Conservation (phyloP, 2,329 filamentous ascomycete species). For the Chlorencoelia australis region DNA sequence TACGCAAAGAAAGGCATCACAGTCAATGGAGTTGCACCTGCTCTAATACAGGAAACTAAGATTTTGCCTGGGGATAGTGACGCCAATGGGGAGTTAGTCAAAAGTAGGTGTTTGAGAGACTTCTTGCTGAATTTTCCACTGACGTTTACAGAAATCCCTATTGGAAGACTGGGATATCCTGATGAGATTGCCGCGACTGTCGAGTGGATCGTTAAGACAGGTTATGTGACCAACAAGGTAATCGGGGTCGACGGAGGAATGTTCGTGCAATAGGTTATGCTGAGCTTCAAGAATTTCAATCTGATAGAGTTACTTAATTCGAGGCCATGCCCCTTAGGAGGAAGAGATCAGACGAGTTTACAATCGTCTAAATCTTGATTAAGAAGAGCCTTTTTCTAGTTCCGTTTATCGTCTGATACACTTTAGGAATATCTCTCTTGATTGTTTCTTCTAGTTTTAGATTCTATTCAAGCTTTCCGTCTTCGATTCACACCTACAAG, state of each 20-base stretch:
- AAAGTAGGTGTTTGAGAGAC: constrained; percentile 24
- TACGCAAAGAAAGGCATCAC: constrained; percentile 36
- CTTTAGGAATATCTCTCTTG: too few relatives aligned
- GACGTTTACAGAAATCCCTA: constrained; percentile 32
- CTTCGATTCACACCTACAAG: too few relatives aligned
- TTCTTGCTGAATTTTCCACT: too few relatives aligned
- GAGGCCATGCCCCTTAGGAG: too few relatives aligned
- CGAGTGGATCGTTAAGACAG: constrained; percentile 36
- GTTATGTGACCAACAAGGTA: constrained; percentile 37
- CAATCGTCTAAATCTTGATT: too few relatives aligned
- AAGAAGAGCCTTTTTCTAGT: too few relatives aligned
- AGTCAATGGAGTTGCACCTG: constrained; percentile 39
- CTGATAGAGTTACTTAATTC: too few relatives aligned
- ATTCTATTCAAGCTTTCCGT: too few relatives aligned
- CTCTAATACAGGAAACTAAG: constrained; percentile 35
- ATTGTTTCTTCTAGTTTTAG: too few relatives aligned
- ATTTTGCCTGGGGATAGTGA: constrained; percentile 32
- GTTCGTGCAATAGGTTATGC: constrained; percentile 23
- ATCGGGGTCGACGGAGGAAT: constrained; percentile 33
- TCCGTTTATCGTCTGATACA: too few relatives aligned
- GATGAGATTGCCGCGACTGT: constrained; percentile 39
- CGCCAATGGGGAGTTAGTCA: constrained; percentile 22
- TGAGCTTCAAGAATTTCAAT: too few relatives aligned
- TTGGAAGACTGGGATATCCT: constrained; percentile 35
- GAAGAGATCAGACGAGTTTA: too few relatives aligned